Conservation (phyloP, 768 basidiomycete species). For the Asterophora parasitica region DNA sequence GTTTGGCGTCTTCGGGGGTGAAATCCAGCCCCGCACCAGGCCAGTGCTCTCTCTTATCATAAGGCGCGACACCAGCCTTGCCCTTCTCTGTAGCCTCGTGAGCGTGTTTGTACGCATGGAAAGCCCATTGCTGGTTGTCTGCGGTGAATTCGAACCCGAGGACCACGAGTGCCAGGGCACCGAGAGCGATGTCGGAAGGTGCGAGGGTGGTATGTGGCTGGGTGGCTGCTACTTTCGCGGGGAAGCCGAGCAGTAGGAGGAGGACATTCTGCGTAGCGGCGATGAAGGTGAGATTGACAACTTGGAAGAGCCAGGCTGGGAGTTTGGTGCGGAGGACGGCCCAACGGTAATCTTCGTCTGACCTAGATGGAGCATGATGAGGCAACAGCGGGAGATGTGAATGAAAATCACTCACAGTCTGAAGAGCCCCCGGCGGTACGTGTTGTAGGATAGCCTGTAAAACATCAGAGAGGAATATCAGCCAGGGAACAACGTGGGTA, state of each 20-base stretch:
- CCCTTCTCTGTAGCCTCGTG: conserved; percentile 29
- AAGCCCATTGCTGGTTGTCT: conserved; percentile 91
- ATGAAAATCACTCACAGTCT: conserved; percentile 42
- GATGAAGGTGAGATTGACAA: conserved; percentile 60
- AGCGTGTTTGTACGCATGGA: conserved; percentile 71
- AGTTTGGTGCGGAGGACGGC: conserved; percentile 59
- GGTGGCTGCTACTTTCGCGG: conserved; percentile 50
- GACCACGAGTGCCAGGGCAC: conserved; percentile 49
- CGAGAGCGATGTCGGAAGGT: conserved; percentile 59
- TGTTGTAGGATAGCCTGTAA: conserved; percentile 70
- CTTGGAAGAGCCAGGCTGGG: conserved; percentile 39
- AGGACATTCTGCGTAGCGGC: conserved; percentile 78
- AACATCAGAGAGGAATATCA: conserved; percentile 9
- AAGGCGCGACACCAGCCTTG: conserved; percentile 29
- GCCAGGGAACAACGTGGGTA: conserved; percentile 14
- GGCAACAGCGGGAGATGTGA: not conserved
- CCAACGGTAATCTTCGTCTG: conserved; percentile 94
- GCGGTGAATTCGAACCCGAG: conserved; percentile 74
- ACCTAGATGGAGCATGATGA: conserved; percentile 31
- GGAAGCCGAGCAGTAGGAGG: conserved; percentile 66
- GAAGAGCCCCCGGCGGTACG: conserved; percentile 80
- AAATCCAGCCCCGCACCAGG: conserved; percentile 59
- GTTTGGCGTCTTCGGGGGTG: conserved; percentile 59
- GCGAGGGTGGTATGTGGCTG: conserved; percentile 51
- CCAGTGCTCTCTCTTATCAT: conserved; percentile 53